Conservation (phyloP, 805 yeast genomes). For the Barnettozyma californica region DNA sequence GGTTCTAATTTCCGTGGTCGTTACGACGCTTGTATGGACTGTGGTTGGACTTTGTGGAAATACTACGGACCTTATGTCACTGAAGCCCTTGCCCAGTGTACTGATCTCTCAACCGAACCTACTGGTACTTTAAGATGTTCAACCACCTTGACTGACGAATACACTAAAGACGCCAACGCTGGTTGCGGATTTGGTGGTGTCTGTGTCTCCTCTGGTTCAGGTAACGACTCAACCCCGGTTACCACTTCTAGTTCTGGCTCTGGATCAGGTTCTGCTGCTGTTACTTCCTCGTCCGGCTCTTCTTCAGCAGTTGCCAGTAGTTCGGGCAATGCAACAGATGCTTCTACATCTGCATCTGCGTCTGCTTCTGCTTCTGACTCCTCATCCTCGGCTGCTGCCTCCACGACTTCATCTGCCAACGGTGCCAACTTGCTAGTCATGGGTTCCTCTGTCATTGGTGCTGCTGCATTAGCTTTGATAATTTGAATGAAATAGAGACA, state of each 20-base stretch:
- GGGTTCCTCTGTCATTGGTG: slow-evolving; percentile 8
- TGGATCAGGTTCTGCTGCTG: slow-evolving; percentile 8
- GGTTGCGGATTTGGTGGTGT: slow-evolving; percentile 16
- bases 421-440: slow-evolving; percentile 4
- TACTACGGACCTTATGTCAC: slow-evolving; percentile 28
- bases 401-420: slow-evolving; percentile 4
- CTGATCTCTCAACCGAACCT: slow-evolving; percentile 25
- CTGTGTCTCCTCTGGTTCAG: slow-evolving; percentile 5
- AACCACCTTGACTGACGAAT: slow-evolving; percentile 17
- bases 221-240: slow-evolving; percentile 9
- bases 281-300: slow-evolving; percentile 6
- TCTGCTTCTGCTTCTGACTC: no score
- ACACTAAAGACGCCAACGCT: slow-evolving; percentile 14
- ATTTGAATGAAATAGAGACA: not conserved
- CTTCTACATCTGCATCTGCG: slow-evolving; percentile 1
- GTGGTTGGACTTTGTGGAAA: slow-evolving; percentile 36
- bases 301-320: slow-evolving; percentile 11
- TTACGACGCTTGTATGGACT: slow-evolving; percentile 29
- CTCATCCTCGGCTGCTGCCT: slow-evolving; percentile 5
- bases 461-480: slow-evolving; percentile 5
- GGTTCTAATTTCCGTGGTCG: slow-evolving; percentile 17
- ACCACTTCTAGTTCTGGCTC: not conserved
- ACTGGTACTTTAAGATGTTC: slow-evolving; percentile 21
- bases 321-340: not conserved
- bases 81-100: slow-evolving; percentile 26